A percentile compares a stretch with the other conserved stretches of the same genome.
Evolutionary conservation across 495 filamentous ascomycete species (phyloP).

Genomic region (Niebla homalea): DNA sequence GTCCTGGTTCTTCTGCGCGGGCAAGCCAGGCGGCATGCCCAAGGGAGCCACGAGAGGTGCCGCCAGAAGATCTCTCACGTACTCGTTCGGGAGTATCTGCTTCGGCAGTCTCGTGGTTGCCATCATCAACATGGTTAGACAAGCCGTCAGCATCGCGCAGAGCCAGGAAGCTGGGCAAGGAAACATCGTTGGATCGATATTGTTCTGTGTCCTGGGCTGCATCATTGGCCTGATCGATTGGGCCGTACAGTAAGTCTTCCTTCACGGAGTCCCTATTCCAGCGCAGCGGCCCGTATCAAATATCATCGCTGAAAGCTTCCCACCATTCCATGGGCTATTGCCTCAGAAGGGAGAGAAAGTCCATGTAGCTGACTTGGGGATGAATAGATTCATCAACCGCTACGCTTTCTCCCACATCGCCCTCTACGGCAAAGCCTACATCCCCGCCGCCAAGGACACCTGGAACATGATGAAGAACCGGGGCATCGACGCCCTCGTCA

Average conservation of each 20-base stretch:
- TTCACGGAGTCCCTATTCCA: neutral
- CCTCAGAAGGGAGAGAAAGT: too few species aligned
- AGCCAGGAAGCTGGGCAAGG: conserved; percentile 50
- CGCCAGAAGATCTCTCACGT: conserved; percentile 48
- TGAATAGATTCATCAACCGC: conserved; percentile 41
- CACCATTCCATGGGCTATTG: neutral
- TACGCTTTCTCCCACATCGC: conserved; percentile 92
- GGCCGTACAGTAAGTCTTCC: conserved; percentile 61
- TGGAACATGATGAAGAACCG: conserved; percentile 85
- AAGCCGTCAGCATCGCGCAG: conserved; percentile 61
- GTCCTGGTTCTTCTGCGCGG: conserved; percentile 75
- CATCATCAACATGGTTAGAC: conserved; percentile 71
- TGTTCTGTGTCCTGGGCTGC: conserved; percentile 61
- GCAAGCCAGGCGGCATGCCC: conserved; percentile 50
- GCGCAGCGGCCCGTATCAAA: too few species aligned
- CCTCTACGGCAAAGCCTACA: conserved; percentile 76
- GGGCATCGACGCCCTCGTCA: conserved; percentile 77
- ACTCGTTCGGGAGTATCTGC: conserved; percentile 82
- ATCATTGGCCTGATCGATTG: conserved; percentile 70
- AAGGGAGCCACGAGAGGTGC: conserved; percentile 59
- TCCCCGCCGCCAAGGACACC: conserved; percentile 74
- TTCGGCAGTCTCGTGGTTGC: conserved; percentile 76
- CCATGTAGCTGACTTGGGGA: too few species aligned
- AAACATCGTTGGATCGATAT: conserved; percentile 50
- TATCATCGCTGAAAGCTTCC: neutral